Percentiles rank a stretch among this genome's conserved stretches.
phyloP scores from a whole-genome alignment of 345 rosid genomes.

The Populus euphratica region DNA sequence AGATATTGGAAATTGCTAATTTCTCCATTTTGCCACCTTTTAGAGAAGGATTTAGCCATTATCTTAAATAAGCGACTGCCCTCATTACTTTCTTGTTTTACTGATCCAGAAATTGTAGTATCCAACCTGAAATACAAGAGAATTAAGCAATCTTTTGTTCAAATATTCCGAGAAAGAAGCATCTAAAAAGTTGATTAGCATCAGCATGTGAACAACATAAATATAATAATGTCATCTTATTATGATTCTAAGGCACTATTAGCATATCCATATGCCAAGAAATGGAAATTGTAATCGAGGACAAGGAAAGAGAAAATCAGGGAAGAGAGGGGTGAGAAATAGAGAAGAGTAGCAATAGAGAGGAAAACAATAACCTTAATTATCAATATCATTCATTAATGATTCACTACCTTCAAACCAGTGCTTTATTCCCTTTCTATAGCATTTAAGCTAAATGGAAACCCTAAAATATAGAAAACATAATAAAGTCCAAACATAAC shows the following conservation, averaged over 20 bases:
- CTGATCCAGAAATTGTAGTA: constrained; percentile 89
- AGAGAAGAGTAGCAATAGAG: neutral
- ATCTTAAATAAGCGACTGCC: constrained; percentile 89
- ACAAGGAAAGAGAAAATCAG: neutral
- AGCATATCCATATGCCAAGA: neutral
- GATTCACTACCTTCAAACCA: neutral
- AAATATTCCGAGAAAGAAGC: constrained; percentile 17
- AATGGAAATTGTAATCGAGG: neutral
- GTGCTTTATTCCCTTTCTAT: too few relatives aligned
- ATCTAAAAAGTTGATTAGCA: neutral
- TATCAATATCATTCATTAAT: too few relatives aligned
- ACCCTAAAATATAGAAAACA: neutral
- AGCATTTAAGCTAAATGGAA: too few relatives aligned
- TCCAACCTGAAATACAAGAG: constrained; percentile 66
- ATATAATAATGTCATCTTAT: neutral
- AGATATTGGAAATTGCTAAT: constrained; percentile 98
- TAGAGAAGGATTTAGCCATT: constrained; percentile 95
- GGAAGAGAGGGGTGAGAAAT: neutral
- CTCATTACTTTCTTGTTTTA: constrained; percentile 85
- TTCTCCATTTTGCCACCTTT: constrained; percentile 99
- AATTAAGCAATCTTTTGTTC: constrained; percentile 19
- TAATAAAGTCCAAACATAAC: neutral
- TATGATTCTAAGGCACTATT: neutral
- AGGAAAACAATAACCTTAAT: neutral
- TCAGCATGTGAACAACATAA: neutral